These are phyloP conservation scores for Delonix regia DNA, from an alignment of 306 rosid genomes.

Conservation along the genomic window DNA sequence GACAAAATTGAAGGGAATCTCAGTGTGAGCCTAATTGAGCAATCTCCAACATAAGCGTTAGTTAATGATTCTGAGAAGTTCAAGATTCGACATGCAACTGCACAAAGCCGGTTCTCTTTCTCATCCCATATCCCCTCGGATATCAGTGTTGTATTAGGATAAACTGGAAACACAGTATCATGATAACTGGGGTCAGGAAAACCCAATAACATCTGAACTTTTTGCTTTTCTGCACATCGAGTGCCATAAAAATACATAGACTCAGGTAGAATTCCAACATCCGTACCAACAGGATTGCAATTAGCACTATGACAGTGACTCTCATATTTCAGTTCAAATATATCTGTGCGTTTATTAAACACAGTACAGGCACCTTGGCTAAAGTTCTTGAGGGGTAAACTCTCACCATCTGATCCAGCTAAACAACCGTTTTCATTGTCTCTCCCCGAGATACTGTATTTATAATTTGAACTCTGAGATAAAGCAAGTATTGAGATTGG, in stretches of 20 bases:
- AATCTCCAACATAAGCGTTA: conserved; percentile 69
- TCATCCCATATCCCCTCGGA: conserved; percentile 87
- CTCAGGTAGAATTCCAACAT: conserved; percentile 49
- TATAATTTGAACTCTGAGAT: conserved; percentile 47
- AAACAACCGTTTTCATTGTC: conserved; percentile 49
- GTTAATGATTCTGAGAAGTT: conserved; percentile 47
- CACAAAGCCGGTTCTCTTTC: conserved; percentile 62
- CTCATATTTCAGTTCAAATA: conserved; percentile 63
- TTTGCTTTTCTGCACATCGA: conserved; percentile 51
- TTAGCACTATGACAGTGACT: conserved; percentile 51
- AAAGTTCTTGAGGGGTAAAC: conserved; percentile 36
- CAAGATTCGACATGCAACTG: conserved; percentile 68
- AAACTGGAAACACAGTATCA: conserved; percentile 47
- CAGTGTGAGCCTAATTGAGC: conserved; percentile 56
- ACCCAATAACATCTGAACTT: conserved; percentile 66
- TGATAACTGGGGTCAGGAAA: conserved; percentile 46
- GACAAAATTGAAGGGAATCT: conserved; percentile 61
- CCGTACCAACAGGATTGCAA: conserved; percentile 61
- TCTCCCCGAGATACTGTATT: conserved; percentile 48
- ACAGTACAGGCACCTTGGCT: conserved; percentile 46
- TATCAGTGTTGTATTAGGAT: conserved; percentile 56
- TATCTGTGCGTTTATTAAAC: conserved; percentile 37
- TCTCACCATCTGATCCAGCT: conserved; percentile 40
- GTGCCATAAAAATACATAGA: conserved; percentile 45
- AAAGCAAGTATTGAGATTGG: conserved; percentile 63